Evolutionary conservation across 805 yeast species (phyloP).

Genomic region (Starmerella powellii): DNA sequence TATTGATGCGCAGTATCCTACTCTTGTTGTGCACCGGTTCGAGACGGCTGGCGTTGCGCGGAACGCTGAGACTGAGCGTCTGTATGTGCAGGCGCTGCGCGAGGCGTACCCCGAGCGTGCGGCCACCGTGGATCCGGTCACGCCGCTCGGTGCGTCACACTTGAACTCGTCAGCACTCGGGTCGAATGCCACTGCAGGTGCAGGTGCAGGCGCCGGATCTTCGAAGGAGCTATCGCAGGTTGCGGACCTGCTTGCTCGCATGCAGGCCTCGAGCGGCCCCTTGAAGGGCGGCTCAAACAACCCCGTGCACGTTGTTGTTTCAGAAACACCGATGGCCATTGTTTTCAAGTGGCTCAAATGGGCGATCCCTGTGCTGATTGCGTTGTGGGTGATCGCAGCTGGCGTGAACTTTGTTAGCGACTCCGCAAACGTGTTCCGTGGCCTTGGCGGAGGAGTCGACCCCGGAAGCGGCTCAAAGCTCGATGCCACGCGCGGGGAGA

Average conservation of each 20-base stretch:
- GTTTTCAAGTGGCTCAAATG: conserved; percentile 81
- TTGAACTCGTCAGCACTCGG: not conserved
- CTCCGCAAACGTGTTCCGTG: conserved; percentile 65
- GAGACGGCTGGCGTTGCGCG: conserved; percentile 90
- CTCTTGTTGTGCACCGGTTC: conserved; percentile 83
- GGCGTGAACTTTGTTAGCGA: conserved; percentile 72
- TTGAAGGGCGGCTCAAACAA: conserved; percentile 36
- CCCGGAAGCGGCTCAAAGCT: conserved; percentile 41
- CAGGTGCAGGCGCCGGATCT: conserved; percentile 5
- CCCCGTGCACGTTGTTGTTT: conserved; percentile 87
- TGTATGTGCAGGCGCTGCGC: conserved; percentile 71
- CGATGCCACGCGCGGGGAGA: conserved; percentile 70
- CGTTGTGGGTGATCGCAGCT: conserved; percentile 70
- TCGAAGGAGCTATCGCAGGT: not conserved
- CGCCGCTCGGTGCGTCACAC: not conserved
- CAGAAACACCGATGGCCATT: conserved; percentile 70
- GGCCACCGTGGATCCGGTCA: conserved; percentile 1
- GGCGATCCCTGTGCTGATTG: conserved; percentile 66
- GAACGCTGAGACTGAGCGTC: conserved; percentile 61
- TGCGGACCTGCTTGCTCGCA: conserved; percentile 5
- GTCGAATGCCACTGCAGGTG: conserved; percentile 25
- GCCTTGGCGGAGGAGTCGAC: conserved; percentile 26
- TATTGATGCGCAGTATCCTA: conserved; percentile 79
- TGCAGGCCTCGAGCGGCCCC: not conserved
- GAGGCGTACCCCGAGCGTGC: conserved; percentile 41